Base-by-base conservation (phyloP, 108 stramenopile genomes). In the Hondaea fermentalgiana region DNA sequence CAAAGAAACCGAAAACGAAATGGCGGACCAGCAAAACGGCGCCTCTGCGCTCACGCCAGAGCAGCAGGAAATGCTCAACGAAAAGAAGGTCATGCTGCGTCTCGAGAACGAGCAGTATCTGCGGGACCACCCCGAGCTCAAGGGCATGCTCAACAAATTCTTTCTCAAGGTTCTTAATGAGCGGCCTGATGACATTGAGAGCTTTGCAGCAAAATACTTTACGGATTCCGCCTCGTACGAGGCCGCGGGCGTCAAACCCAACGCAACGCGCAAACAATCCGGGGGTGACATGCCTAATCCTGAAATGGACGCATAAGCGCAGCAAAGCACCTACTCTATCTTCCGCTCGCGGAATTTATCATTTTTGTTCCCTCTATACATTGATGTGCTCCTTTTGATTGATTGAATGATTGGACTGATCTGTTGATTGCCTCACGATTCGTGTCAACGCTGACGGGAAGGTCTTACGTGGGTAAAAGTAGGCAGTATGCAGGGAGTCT, bases 21-120 rank as follows among this genome's bases (percentile, higher is more conserved):
- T 69, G 64, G 64, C 35, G 42, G 64, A 69, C 64, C 64, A 4
- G 25, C 42, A 42, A 42, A 69, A 12, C 64, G 42, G 21, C 8
- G 64, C 64, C 21, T 28, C 64, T 17, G 64, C 25, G 76, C 76
- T 83, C 43, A 53, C 76, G 25, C 49, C 76, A 6, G 76, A 83
- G 51, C 76, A 83, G 76, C 76, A 83, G 51, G 76, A 83, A 45
- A 83, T 53, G 76, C 76, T 83, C 23, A 83, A 83, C 76, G 76
- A 83, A 16, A 83, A 83, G 76, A 83, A 83, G 51, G 51, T 83
- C 45, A 83, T 83, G 76, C 6, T 83, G 3, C 76, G 76, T 12
- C 76, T 83, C 12, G 76, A 83, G 51, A 83, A 83, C 51, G 76
- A 83, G 76, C 45, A 53, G 51, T 83, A 83, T 45, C 76, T 83